Base-by-base conservation (phyloP, 306 rosid genomes). In the Malus sylvestris region DNA sequence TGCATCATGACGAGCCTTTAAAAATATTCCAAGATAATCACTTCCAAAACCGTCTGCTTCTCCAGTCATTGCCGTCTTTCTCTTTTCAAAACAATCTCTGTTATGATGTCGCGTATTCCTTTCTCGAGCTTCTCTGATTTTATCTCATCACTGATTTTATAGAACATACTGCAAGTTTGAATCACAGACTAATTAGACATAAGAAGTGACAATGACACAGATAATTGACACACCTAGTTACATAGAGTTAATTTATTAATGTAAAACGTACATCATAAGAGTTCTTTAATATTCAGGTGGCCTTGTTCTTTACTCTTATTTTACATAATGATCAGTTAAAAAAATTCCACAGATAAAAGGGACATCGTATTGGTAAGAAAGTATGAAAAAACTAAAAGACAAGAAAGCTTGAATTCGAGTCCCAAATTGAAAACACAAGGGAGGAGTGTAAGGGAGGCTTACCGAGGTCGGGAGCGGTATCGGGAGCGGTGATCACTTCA, bases 11-110 rank as follows among this genome's bases (percentile, higher is more conserved):
- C 74, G 76, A 51, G 82, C 82, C 68, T 53, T 82, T 13, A 82
- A 42, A 18, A 82, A 74, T 30, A 68, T 20, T 46, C 82, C 80
- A 23, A 82, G 73, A 78, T 67, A 78, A 62, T 82, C 85, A 73
- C 35, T 53, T 61, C 85, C 82, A 78, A 68, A 82, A 64, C 57
- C 59, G 38, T 20, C 65, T 22, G 22, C 74, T 25, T 32, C 74
- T 32, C 65, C 64, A 30, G 40, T 44, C 78, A 45, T 66, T 33
- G 75, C 59, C 55, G 72, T 59, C 23, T 73, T 46, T 73, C 72
- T 68, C 79, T 73, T 73, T 82, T 78, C 76, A 68, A 38, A 23
- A 68, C 65, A 3, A 73, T 73, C 65, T 73, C 69, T 15, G 35
- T 11, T 16, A 78, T 49, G 44, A 72, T 66, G 46, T 74, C 27